phyloP scores from a whole-genome alignment of 257 asterid species.

The Solanum rostratum region DNA sequence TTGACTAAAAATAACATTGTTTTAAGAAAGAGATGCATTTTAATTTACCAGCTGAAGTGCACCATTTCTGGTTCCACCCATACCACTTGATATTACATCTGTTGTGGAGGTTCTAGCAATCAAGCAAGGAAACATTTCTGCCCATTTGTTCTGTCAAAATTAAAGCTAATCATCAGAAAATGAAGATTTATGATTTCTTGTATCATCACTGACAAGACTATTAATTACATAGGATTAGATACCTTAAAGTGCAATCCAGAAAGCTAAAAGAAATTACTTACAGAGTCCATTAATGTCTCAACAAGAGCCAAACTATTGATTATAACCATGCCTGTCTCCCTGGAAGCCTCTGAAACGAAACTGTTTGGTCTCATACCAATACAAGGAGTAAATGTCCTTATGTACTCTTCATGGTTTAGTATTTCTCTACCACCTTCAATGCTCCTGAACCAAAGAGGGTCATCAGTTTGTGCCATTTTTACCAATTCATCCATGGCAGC shows the following conservation, averaged over 20 bases:
- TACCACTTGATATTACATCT: constrained; percentile 39
- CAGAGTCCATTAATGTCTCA: constrained; percentile 49
- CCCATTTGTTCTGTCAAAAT: constrained; percentile 44
- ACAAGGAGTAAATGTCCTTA: constrained; percentile 29
- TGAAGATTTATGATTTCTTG: not conserved
- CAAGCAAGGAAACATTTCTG: constrained; percentile 47
- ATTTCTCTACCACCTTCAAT: constrained; percentile 43
- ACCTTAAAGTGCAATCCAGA: not conserved
- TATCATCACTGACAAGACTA: not conserved
- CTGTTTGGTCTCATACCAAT: constrained; percentile 42
- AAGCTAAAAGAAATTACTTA: constrained; percentile 13
- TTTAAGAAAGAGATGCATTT: not conserved
- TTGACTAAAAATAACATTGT: not conserved
- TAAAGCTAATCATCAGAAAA: not conserved
- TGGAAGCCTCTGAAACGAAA: constrained; percentile 40
- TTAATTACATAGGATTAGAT: not conserved
- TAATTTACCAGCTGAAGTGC: constrained; percentile 67
- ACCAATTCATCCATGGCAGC: constrained; percentile 82
- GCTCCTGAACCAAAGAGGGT: constrained; percentile 71
- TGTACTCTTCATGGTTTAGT: constrained; percentile 35
- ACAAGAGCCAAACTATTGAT: constrained; percentile 49
- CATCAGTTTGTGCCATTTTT: constrained; percentile 61
- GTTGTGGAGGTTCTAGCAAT: constrained; percentile 37
- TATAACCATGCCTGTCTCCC: constrained; percentile 39
- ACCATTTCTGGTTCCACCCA: constrained; percentile 52